Conservation (phyloP, 768 basidiomycete genomes). For the Suillus subaureus region DNA sequence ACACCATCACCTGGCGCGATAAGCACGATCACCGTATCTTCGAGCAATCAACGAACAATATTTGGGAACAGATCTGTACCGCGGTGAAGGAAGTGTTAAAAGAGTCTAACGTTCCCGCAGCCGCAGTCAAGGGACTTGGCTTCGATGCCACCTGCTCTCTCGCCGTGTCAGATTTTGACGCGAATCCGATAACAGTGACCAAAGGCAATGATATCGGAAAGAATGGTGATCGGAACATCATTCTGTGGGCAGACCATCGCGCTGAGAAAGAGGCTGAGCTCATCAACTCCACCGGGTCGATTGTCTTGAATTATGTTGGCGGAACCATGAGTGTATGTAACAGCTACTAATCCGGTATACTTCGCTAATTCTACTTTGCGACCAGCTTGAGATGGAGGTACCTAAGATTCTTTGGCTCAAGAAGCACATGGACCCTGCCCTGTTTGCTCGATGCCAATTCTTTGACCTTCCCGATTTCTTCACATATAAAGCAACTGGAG, state of each 20-base stretch:
- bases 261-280: conserved; percentile 89
- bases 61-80: conserved; percentile 73
- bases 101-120: conserved; percentile 54
- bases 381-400: conserved; percentile 95
- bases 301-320: conserved; percentile 93
- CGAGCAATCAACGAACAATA: conserved; percentile 91
- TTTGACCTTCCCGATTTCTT: conserved; percentile 96
- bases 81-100: conserved; percentile 66
- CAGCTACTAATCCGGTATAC: conserved; percentile 1
- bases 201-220: conserved; percentile 64
- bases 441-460: conserved; percentile 79
- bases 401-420: conserved; percentile 98
- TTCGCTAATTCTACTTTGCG: conserved; percentile 12
- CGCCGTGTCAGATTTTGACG: conserved; percentile 77
- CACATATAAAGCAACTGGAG: conserved; percentile 86
- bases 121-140: conserved; percentile 80
- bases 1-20: conserved; percentile 87
- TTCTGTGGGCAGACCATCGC: conserved; percentile 97
- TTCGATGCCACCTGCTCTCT: conserved; percentile 98
- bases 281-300: conserved; percentile 84
- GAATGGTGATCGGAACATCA: conserved; percentile 78
- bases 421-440: conserved; percentile 72
- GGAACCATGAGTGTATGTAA: conserved; percentile 89
- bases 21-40: conserved; percentile 87
- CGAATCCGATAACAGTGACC: conserved; percentile 76